A percentile compares a stretch with the other conserved stretches of the same genome.
These are phyloP conservation scores for Fusarium keratoplasticum DNA, from an alignment of 2,329 filamentous ascomycete species.

Conservation along the genomic window DNA sequence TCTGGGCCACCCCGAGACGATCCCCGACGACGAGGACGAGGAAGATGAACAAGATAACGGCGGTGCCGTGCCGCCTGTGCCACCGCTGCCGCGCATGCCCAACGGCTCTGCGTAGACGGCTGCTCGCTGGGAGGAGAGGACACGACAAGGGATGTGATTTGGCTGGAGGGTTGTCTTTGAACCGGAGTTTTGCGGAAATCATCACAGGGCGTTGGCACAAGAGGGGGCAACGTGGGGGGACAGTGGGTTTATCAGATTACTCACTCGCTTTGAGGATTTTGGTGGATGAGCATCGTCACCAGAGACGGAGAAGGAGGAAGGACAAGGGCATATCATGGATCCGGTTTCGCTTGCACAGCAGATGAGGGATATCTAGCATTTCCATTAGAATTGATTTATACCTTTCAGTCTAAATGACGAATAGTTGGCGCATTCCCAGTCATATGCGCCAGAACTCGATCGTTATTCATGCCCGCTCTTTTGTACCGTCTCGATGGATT, in stretches of 20 bases:
- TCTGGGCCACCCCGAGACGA: conserved; percentile 78
- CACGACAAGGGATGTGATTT: conserved; percentile 20
- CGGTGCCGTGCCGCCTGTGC: conserved; percentile 52
- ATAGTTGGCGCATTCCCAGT: background rate
- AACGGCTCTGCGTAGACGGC: conserved; percentile 49
- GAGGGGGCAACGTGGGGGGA: conserved; percentile 23
- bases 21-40: conserved; percentile 73
- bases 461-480: background rate
- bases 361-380: conserved; percentile 29
- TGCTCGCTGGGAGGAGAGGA: conserved; percentile 3
- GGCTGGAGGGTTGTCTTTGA: conserved; percentile 22
- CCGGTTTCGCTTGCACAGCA: conserved; percentile 23
- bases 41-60: conserved; percentile 67
- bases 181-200: conserved; percentile 45
- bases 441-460: background rate
- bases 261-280: conserved; percentile 34
- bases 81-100: conserved; percentile 57
- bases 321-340: conserved; percentile 23
- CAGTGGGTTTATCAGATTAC: conserved; percentile 16
- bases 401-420: background rate
- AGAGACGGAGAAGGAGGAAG: conserved; percentile 10
- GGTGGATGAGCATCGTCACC: conserved; percentile 13
- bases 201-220: conserved; percentile 43
- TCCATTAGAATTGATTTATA: conserved; percentile 31
- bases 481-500: background rate